A percentile compares a stretch with the other conserved stretches of the same genome.
Evolutionary conservation across 495 filamentous ascomycete species (phyloP).

Genomic region (Penicillium lividum): DNA sequence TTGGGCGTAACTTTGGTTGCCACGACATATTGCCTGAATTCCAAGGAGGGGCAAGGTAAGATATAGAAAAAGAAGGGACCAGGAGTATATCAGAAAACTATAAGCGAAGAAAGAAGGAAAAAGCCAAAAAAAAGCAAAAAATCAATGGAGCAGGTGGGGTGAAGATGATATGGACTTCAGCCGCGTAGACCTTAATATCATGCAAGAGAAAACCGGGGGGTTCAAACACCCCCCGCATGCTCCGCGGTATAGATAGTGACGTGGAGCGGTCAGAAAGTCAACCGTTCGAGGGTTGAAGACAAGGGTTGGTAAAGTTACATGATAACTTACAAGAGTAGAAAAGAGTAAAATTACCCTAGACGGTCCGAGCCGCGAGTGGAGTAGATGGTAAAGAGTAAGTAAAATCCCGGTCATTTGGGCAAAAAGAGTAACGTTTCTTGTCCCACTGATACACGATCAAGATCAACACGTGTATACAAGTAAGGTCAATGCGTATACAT

Average conservation of each 20-base stretch:
- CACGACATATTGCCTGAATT: constrained; percentile 31
- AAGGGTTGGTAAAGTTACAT: no score
- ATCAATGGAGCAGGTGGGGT: constrained; percentile 25
- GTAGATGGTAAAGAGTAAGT: neutral
- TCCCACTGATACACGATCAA: constrained; percentile 19
- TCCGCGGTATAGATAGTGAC: constrained; percentile 22
- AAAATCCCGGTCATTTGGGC: constrained; percentile 19
- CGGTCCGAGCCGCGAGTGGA: constrained; percentile 30
- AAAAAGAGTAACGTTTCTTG: constrained; percentile 18
- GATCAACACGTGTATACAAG: constrained; percentile 18
- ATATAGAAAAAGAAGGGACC: neutral
- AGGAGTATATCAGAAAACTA: constrained; percentile 4
- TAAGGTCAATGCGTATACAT: constrained; percentile 3
- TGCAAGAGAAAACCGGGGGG: constrained; percentile 15
- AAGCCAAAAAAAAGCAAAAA: constrained; percentile 11
- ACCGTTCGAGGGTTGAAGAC: constrained; percentile 17
- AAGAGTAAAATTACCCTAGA: constrained; percentile 4
- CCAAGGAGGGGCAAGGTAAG: neutral
- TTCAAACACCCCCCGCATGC: constrained; percentile 9
- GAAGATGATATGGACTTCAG: constrained; percentile 25
- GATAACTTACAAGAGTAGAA: no score
- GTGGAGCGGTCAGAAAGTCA: constrained; percentile 28
- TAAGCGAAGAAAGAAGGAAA: constrained; percentile 12
- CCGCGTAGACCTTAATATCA: constrained; percentile 20
- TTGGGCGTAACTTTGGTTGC: constrained; percentile 47